phyloP scores from a whole-genome alignment of 2,329 filamentous ascomycete species.

The Alternaria infectoria region DNA sequence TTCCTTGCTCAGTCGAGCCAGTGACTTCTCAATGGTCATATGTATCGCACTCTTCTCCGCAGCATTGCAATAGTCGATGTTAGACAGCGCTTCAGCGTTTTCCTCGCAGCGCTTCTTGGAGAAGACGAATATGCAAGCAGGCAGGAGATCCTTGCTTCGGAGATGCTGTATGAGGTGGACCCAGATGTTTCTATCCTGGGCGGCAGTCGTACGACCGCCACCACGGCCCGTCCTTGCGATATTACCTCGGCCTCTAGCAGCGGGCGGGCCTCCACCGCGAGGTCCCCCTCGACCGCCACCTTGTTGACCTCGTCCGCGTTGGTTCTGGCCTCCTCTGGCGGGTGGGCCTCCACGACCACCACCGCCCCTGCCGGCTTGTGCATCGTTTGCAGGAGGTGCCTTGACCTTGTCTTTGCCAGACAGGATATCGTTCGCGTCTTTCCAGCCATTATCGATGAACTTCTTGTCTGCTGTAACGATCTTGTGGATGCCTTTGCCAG shows the following conservation, averaged over 20 bases:
- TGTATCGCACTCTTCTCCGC: slow-evolving; percentile 95
- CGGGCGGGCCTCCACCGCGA: slow-evolving; percentile 61
- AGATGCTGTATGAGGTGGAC: slow-evolving; percentile 93
- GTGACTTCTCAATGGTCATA: slow-evolving; percentile 95
- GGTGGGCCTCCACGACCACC: slow-evolving; percentile 52
- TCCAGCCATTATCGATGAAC: slow-evolving; percentile 93
- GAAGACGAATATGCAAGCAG: slow-evolving; percentile 97
- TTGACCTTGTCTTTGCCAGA: slow-evolving; percentile 81
- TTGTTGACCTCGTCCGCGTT: slow-evolving; percentile 56
- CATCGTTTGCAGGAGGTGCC: slow-evolving; percentile 58
- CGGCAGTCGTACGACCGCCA: slow-evolving; percentile 84
- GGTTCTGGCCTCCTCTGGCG: slow-evolving; percentile 58
- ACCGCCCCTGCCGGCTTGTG: slow-evolving; percentile 60
- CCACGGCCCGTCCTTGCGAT: slow-evolving; percentile 88
- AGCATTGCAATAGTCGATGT: slow-evolving; percentile 92
- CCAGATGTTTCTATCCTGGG: slow-evolving; percentile 96
- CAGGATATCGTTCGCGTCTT: slow-evolving; percentile 83
- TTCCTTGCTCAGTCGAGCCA: slow-evolving; percentile 88
- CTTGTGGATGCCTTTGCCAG: slow-evolving; percentile 88
- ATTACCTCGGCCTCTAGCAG: slow-evolving; percentile 72
- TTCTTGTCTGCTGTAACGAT: slow-evolving; percentile 93
- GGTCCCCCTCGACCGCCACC: slow-evolving; percentile 55
- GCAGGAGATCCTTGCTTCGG: slow-evolving; percentile 83
- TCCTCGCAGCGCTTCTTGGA: slow-evolving; percentile 98
- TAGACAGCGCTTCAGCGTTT: slow-evolving; percentile 92